Evolutionary conservation across 2,329 filamentous ascomycete species (phyloP), one percentile per base, ranked within the genome.

Genomic region (Tolypocladium pustulatum): DNA sequence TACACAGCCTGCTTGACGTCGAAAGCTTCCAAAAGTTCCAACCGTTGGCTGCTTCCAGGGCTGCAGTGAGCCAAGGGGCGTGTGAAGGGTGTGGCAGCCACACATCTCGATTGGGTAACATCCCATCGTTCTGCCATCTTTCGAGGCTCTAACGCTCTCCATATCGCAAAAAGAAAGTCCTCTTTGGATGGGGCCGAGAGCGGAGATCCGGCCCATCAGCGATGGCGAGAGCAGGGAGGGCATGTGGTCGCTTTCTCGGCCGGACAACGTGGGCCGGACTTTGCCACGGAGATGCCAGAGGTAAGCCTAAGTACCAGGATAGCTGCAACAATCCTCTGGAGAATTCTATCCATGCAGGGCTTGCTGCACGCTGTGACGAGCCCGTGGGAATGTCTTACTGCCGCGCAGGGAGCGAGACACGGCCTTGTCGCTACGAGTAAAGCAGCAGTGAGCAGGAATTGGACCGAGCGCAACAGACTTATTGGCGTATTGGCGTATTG

Each of bases 1-100:
- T 40, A 30, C 52, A 58, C 52, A 20, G 32, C 17, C 52, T 30
- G n/a, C 20, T 51, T 25, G 53, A 34, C 57, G 27, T 49, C 20
- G 32, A 52, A 58, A 34, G 52, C 53, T 34, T 37, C 57, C 57
- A 58, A 58, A 58, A 55, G 53, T 58, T 51, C 57, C 57, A 51
- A 32, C 41, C 27, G 40, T 40, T 43, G 57, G 51, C 20, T 40
- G 52, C 40, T 27, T 36, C 49, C 38, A 54, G 20, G 30, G 51
- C 38, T 54, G 57, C 51, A 58, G 41, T 3, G 25, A 22, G 55
- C 40, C 30, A 22, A 34, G 49, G 49, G 30, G 49, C 30, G 49
- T 52, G 49, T 34, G 13, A 7, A 15, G 49, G 30, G 30, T 20
- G 30, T 52, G 49, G 49, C 30, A 34, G 49, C 30, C 49, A 52